Percentiles rank a stretch among this genome's conserved stretches.
Evolutionary conservation across 2,329 filamentous ascomycete species (phyloP).

Genomic region (Balansia obtecta): DNA sequence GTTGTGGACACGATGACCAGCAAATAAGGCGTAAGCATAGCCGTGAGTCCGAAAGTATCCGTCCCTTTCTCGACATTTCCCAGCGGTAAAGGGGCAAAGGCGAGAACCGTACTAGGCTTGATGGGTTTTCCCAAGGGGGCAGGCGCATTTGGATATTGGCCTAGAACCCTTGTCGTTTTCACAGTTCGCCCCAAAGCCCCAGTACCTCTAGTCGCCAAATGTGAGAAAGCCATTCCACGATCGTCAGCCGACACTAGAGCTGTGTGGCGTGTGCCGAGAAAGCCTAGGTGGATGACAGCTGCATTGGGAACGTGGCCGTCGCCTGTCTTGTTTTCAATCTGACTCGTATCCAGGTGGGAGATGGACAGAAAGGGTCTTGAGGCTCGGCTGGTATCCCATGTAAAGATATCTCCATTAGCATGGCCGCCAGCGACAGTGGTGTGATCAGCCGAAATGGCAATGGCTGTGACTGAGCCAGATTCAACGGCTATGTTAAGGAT

Average conservation of each 20-base stretch:
- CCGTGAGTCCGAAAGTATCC: conserved; percentile 80
- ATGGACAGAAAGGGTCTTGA: conserved; percentile 83
- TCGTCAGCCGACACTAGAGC: conserved; percentile 92
- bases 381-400: conserved; percentile 81
- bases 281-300: conserved; percentile 81
- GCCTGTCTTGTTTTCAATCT: conserved; percentile 49
- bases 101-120: conserved; percentile 90
- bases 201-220: conserved; percentile 82
- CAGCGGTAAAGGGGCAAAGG: conserved; percentile 78
- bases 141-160: conserved; percentile 69
- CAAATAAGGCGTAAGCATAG: conserved; percentile 89
- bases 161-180: conserved; percentile 81
- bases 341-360: conserved; percentile 55
- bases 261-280: conserved; percentile 84
- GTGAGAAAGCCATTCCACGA: conserved; percentile 94
- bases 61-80: conserved; percentile 89
- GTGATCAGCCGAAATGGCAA: conserved; percentile 89
- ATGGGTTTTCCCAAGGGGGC: conserved; percentile 51
- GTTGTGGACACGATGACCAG: conserved; percentile 96
- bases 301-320: conserved; percentile 76
- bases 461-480: conserved; percentile 72
- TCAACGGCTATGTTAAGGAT: conserved; percentile 56
- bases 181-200: conserved; percentile 76
- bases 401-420: conserved; percentile 83
- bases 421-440: conserved; percentile 85